A percentile compares a stretch with the other conserved stretches of the same genome.
phyloP scores from a whole-genome alignment of 345 rosid genomes.

The Citrus maxima region DNA sequence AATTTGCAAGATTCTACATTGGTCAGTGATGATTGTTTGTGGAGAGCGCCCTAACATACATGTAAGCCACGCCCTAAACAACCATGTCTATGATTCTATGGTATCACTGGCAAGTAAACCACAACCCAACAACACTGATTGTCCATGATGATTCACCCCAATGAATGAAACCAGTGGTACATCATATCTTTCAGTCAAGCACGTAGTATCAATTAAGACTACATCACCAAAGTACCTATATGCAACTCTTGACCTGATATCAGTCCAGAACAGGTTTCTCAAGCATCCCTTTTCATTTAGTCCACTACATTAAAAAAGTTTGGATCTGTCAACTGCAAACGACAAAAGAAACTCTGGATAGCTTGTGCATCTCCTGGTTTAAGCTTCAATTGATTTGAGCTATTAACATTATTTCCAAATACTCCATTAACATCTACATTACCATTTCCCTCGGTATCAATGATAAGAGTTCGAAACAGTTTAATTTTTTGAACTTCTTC shows the following conservation, averaged over 20 bases:
- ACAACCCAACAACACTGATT: conserved; percentile 45
- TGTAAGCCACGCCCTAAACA: conserved; percentile 60
- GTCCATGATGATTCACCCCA: conserved; percentile 61
- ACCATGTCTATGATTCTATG: conserved; percentile 46
- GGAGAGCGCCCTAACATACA: conserved; percentile 55
- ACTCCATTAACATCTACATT: conserved; percentile 24
- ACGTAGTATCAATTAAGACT: conserved; percentile 41
- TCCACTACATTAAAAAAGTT: conserved; percentile 58
- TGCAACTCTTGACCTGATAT: not conserved
- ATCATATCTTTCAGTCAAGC: conserved; percentile 37
- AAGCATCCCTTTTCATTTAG: conserved; percentile 13
- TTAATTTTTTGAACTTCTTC: conserved; percentile 34
- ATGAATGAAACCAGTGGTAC: conserved; percentile 41
- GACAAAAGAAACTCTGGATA: conserved; percentile 39
- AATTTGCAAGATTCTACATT: conserved; percentile 32
- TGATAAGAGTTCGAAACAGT: conserved; percentile 37
- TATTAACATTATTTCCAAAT: conserved; percentile 8
- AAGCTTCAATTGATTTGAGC: conserved; percentile 35
- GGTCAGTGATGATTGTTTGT: conserved; percentile 41
- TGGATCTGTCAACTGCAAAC: conserved; percentile 45
- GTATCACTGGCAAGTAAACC: conserved; percentile 46
- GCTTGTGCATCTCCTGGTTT: conserved; percentile 53
- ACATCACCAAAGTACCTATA: conserved; percentile 27
- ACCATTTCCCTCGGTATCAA: conserved; percentile 33
- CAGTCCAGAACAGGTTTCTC: conserved; percentile 3